Conservation (phyloP, 2,329 filamentous ascomycete species). For the Exophiala oligosperma region DNA sequence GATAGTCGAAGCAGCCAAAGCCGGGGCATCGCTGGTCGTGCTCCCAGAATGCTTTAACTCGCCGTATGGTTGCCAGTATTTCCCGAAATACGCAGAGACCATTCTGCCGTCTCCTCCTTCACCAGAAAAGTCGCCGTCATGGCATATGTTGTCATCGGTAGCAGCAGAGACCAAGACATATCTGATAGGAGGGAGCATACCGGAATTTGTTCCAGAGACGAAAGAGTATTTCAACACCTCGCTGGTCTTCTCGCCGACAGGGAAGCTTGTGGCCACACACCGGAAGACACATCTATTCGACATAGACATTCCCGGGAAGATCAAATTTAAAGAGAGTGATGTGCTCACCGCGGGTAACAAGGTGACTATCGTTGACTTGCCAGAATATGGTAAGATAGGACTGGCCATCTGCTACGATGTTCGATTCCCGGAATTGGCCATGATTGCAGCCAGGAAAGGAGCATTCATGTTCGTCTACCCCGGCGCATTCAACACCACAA, state of each 20-base stretch:
- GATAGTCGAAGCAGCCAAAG: conserved; percentile 74
- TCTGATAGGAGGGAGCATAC: conserved; percentile 88
- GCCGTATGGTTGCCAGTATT: conserved; percentile 89
- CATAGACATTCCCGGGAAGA: conserved; percentile 94
- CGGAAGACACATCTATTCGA: conserved; percentile 96
- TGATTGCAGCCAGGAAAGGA: conserved; percentile 80
- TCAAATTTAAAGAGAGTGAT: conserved; percentile 86
- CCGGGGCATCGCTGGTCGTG: conserved; percentile 82
- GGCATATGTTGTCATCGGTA: conserved; percentile 77
- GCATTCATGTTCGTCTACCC: conserved; percentile 89
- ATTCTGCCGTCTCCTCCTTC: conserved; percentile 76
- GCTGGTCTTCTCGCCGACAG: conserved; percentile 76
- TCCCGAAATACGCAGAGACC: conserved; percentile 87
- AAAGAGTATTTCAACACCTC: conserved; percentile 89
- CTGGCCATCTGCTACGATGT: conserved; percentile 98
- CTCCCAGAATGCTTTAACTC: conserved; percentile 99
- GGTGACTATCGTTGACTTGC: conserved; percentile 80
- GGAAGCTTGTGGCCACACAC: conserved; percentile 80
- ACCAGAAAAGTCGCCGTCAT: conserved; percentile 72
- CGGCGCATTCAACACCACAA: conserved; percentile 95
- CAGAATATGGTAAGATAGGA: conserved; percentile 82
- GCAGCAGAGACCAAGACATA: conserved; percentile 77
- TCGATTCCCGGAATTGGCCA: conserved; percentile 91
- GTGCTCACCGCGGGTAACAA: conserved; percentile 83
- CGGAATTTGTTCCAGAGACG: conserved; percentile 67